Base-by-base conservation (phyloP, 495 filamentous ascomycete genomes). In the Hapsidospora chrysogenum region DNA sequence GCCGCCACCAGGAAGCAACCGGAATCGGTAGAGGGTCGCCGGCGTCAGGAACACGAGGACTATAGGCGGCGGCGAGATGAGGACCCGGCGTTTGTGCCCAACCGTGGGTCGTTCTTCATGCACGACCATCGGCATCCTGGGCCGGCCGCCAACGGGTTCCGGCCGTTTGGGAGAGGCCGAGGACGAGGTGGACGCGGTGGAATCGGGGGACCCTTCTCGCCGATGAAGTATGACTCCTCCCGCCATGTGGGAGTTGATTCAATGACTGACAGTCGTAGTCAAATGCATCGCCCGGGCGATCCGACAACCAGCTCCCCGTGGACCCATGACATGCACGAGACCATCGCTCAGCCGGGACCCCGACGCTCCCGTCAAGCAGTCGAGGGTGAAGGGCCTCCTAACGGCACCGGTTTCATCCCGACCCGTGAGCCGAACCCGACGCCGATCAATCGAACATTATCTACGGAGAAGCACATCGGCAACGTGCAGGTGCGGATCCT, bases 291-390 rank as follows among this genome's bases (percentile, higher is more conserved):
- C 40, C 41, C 60, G 14, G 41, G 65, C 25, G 74, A 78, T 48
- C 58, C 66, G 39, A 56, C 69, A 20, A 70, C 74, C 7, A 77
- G 78, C 53, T 70, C 76, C 9, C 78, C 70, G 22, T 97, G 89
- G 89, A 66, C 80, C 37, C 89, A 97, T 50, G 89, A 97, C 58
- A 80, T 97, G 58, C 89, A 97, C 55, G 86, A 95, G 33, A 74
- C 73, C 13, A 73, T 87, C 25, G 66, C 68, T 33, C 54, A 69
- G 27, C 54, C 64, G 36, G 38, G 43, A 23, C 51, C 50, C 13
- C 52, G 36, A 19, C 57, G 54, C 19, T 56, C 49, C 27, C 56
- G 58, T 10, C 48, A 58, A 25, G 37, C 49, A 2, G 47, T 55
- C 31, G 41, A 57, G 31, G 43, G 50, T 28, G 53, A 62, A 41